Conservation (phyloP, 257 asterid species). For the Cruciata laevipes region DNA sequence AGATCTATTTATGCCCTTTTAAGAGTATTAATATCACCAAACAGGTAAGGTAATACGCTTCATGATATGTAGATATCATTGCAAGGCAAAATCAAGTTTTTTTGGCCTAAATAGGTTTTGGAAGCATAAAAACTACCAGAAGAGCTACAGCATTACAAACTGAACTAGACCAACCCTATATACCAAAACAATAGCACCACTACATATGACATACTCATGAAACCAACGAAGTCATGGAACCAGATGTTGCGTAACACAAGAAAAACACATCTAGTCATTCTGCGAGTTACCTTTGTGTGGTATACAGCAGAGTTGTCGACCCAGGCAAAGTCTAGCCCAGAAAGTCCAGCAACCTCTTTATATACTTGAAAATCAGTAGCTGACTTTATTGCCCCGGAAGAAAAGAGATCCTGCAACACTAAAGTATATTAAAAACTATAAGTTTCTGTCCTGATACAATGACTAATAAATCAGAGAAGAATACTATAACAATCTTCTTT, state of each 20-base stretch:
- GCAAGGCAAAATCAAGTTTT: neutral
- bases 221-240: neutral
- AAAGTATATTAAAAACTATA: conserved; percentile 18
- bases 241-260: neutral
- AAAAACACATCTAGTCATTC: neutral
- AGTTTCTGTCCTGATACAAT: conserved; percentile 13
- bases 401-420: conserved; percentile 70
- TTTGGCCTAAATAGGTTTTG: neutral
- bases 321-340: conserved; percentile 96
- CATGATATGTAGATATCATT: neutral
- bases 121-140: neutral
- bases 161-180: neutral
- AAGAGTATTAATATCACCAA: neutral
- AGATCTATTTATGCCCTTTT: neutral
- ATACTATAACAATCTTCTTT: neutral
- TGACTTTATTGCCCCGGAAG: conserved; percentile 83
- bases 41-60: neutral
- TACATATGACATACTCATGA: neutral
- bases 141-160: neutral
- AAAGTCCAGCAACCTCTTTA: conserved; percentile 84
- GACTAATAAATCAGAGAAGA: neutral
- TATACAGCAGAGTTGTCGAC: conserved; percentile 79
- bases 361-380: conserved; percentile 96
- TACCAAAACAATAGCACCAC: too few species aligned
- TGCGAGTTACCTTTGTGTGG: conserved; percentile 72